Percentiles rank a stretch among this genome's conserved stretches.
Evolutionary conservation across 345 rosid species (phyloP).

Genomic region (Cardiospermum halicacabum): DNA sequence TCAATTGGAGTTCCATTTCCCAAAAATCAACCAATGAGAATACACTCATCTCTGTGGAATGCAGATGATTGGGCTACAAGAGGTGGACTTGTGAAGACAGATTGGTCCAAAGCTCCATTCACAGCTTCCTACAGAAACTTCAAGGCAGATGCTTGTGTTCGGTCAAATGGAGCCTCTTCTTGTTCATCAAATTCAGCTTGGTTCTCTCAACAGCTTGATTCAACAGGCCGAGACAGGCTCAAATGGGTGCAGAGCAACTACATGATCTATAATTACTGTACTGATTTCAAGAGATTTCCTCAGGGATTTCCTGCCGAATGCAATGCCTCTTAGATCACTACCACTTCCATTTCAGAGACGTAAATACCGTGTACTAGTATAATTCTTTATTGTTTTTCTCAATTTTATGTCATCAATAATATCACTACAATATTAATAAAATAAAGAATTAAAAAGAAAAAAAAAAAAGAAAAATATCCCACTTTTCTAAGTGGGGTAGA

Average conservation of each 20-base stretch:
- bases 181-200: slow-evolving; percentile 21
- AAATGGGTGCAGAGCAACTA: no score
- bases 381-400: no score
- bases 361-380: no score
- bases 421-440: no score
- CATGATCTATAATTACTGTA: no score
- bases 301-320: slow-evolving; percentile 46
- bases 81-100: slow-evolving; percentile 64
- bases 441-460: no score
- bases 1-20: slow-evolving; percentile 48
- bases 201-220: slow-evolving; percentile 7
- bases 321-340: neutral
- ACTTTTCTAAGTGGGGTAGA: no score
- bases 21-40: slow-evolving; percentile 53
- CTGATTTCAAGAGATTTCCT: slow-evolving; percentile 28
- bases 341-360: no score
- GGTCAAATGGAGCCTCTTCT: slow-evolving; percentile 21
- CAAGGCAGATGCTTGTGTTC: neutral
- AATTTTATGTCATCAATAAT: no score
- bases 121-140: slow-evolving; percentile 26
- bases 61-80: slow-evolving; percentile 78
- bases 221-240: neutral
- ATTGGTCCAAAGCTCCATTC: slow-evolving; percentile 62
- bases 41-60: slow-evolving; percentile 59
- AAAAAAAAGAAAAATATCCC: no score